Evolutionary conservation across 192 early-diverging fungal species (phyloP), one percentile per base, ranked within the genome.

Genomic region (Entomortierella parvispora): DNA sequence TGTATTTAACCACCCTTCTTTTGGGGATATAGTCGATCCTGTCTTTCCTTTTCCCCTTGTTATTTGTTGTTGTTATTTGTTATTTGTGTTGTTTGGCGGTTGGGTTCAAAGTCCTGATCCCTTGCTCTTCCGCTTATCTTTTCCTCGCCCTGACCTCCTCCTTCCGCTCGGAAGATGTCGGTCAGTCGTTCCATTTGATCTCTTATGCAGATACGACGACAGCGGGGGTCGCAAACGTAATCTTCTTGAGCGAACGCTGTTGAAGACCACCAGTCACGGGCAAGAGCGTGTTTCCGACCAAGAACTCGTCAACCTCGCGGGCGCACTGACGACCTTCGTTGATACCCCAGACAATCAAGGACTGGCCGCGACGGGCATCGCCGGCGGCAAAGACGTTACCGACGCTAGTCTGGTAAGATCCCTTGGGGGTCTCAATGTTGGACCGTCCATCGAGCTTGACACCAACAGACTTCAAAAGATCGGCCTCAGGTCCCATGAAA

Each of bases 271-370:
- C 97, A 4, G 91, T 83, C 17, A 95, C 92, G 6, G 96, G 96
- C 77, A 99, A 69, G 17, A 89, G 82, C 25, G 94, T 97, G 68
- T 86, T 85, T 60, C 91, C 93, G 79, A 88, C 88, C 71, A 99
- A 78, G 79, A 83, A 89, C 61, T 91, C 67, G 72, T 99, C 97
- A 28, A 98, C 87, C 79, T 98, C 95, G 34, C 96, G 87, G 11
- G 97, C 97, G 51, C 92, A 91, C 84, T 95, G 91, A 48, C 97
- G 89, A 51, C 97, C 97, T 81, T 99, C 97, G 80, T 96, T 97
- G 82, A 99, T 98, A 74, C 93, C 97, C 94, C 95, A 97, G 34
- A 99, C 97, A 71, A 99, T 95, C 55, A 99, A 82, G 33, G 88
- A 90, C 87, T 97, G 96, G 14, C 97, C 97, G 23, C 97, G 89